These are phyloP conservation scores for Lobosporangium transversale DNA, from an alignment of 192 early-diverging fungal species.

Conservation along the genomic window DNA sequence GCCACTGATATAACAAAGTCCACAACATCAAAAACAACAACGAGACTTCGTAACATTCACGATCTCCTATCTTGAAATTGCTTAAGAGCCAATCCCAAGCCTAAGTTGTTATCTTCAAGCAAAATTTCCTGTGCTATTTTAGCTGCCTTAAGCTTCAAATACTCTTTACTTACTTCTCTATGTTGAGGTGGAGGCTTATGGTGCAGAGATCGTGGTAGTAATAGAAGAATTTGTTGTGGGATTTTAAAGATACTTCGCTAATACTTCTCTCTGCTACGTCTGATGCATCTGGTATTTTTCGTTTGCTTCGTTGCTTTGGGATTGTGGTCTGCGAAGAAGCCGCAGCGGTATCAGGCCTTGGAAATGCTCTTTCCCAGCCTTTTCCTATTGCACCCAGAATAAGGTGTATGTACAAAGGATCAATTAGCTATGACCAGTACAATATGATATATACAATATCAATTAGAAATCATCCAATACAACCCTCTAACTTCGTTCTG, in stretches of 20 bases:
- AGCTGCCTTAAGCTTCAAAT: neutral
- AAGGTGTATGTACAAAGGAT: neutral
- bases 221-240: constrained; percentile 1
- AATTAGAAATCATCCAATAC: constrained; percentile 5
- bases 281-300: constrained; percentile 3
- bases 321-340: too few relatives aligned
- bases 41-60: neutral
- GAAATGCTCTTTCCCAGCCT: neutral
- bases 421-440: neutral
- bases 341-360: neutral
- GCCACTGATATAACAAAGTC: neutral
- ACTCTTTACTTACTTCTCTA: constrained; percentile 1
- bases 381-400: neutral
- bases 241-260: neutral
- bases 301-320: constrained; percentile 3
- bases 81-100: neutral
- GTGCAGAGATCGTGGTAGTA: neutral
- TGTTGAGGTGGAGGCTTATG: constrained; percentile 2
- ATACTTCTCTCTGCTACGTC: constrained; percentile 2
- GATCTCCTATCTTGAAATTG: neutral
- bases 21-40: neutral
- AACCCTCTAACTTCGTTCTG: constrained; percentile 3
- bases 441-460: neutral
- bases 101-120: neutral
- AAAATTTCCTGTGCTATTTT: neutral